Base-by-base conservation (phyloP, 257 asterid species). In the Rhazya stricta region DNA sequence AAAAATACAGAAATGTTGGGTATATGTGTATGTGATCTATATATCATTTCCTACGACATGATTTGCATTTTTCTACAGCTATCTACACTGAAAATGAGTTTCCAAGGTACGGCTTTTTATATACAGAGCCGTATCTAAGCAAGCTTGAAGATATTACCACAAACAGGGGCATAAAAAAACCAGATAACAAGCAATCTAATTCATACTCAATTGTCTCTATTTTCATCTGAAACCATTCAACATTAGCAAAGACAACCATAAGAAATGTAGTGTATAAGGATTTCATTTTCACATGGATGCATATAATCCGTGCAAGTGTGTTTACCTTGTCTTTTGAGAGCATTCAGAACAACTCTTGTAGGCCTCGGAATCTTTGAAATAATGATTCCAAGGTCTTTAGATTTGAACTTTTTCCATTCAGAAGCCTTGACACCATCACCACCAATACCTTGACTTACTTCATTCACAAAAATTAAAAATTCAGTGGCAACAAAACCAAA, bases 361-460 rank as follows among this genome's bases (percentile, higher is more conserved):
- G 95, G 84, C 81, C 89, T 88, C 1, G 96, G 81, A 39, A 91
- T 90, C 84, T 86, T 91, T 2, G 94, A 90, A 80, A 69, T 85
- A 76, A 85, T 86, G 67, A 93, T 86, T 69, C 97, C 98, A 77
- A 93, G 89, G 46, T 91, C 97, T 76, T 83, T 83, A 50, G 97
- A 86, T 60, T 83, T 85, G 78, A 91, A 79, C 83, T 76, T 91
- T 86, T 82, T 91, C 97, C 97, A 91, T 76, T 74, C 82, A 8
- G 77, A 75, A 5, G 76, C 79, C 76, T 83, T 84, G 58, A 74
- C 41, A 61, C 69, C 11, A 43, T 39, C 72, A 61, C 51, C 50
- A 53, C 67, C 69, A 36, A 79, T 72, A 45, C 81, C 71, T 83
- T 58, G 62, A 67, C 62, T 71, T 74, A 2, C 69, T 73, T 87